Evolutionary conservation across 768 basidiomycete genomes (phyloP), one percentile per base, ranked within the genome.

Genomic region (Tylopilus intermedius): DNA sequence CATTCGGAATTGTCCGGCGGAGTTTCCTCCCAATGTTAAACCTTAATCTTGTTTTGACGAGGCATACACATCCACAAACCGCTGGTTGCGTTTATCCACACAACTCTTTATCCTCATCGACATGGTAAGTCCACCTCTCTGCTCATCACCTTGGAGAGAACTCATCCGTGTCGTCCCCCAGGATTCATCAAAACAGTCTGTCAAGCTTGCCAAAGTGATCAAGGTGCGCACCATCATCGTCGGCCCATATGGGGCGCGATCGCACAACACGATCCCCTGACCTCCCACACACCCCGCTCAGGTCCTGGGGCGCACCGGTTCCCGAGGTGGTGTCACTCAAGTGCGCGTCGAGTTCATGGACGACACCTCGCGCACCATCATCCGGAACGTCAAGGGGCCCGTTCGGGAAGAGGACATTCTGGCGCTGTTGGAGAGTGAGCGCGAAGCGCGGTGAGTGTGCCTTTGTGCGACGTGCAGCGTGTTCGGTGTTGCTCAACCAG

Each of bases 271-370:
- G 4, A 10, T 14, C 11, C 35, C 18, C 50, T 55, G 21, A 3
- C 33, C 9, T 4, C 7, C 13, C 0, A 8, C 13, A 5, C 33
- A 6, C 1, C 2, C 18, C n/a, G 30, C 13, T 59, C 59, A 96
- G 93, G 92, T 98, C 72, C 86, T 98, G 66, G 96, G 96, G 67
- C 86, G 96, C 67, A 99, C 96, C 69, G 95, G 95, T 57, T 97
- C 94, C 64, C 91, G 95, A 71, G 95, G 95, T 76, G 95, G 95
- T 77, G 94, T 98, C 66, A 97, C 94, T 56, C 94, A 97, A 79
- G 94, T 97, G 74, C 92, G 95, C 61, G 96, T 99, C 62, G 96
- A 98, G 71, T 96, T 99, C 79, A 86, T 98, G 88, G 95, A 98
- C 71, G 94, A 98, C 72, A 83, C 90, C 50, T 83, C 85, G 60